Base-by-base conservation (phyloP, 352 stramenopile species). In the Phytophthora hibernalis region DNA sequence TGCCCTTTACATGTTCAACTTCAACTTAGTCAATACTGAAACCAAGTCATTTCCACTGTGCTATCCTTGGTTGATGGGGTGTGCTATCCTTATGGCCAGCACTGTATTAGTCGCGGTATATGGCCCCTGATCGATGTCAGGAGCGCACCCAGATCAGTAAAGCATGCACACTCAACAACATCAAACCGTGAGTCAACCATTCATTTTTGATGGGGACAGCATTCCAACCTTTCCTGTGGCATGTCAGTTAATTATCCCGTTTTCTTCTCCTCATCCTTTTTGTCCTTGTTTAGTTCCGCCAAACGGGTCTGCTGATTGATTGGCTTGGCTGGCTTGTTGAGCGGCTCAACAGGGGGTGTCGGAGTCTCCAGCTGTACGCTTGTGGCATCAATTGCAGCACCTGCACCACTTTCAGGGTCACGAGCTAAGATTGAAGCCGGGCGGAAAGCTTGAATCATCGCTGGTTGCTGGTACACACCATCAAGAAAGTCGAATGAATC, bases 401-500 rank as follows among this genome's bases (percentile, higher is more conserved):
- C 57, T 2, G 40, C 56, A 15, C 54, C 57, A 42, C 53, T 69
- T 44, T 74, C 65, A 60, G 56, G 56, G 18, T 78, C 60, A 9
- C 54, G 30, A 26, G 38, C 10, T 43, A 67, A 38, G 44, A 77
- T 67, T 31, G 72, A 74, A 21, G 61, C 50, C 48, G 72, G 70
- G 22, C 69, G 62, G 38, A 76, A 78, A 8, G 61, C 65, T 52
- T 83, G 71, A 9, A 76, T 72, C 79, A 92, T 88, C 1, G 81
- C 83, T 58, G 83, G 83, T 54, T 90, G 83, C 56, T 87, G 77
- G 54, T 92, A 92, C 11, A 90, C 74, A 56, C 75, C 77, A 65
- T 92, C 70, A 6, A 92, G 70, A 38, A 90, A 90, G 49, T 85
- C 76, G 54, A 87, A 85, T 28, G 68, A 54, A 18, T 87, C 68